Conservation (phyloP, 495 filamentous ascomycete genomes). For the Xylaria nigripes region DNA sequence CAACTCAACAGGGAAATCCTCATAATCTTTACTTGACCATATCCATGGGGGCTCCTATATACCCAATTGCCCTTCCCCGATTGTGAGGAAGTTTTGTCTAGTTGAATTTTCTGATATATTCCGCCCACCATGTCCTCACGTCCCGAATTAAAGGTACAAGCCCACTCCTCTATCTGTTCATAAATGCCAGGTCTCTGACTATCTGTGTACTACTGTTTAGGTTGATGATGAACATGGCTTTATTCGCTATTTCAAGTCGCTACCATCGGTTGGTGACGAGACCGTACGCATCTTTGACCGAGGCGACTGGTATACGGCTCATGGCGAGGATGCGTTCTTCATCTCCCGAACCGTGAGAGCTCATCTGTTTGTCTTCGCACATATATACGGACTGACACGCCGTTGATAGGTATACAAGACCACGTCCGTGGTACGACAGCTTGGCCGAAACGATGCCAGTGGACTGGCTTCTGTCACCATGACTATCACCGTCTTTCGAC, state of each 20-base stretch:
- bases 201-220: conserved; percentile 32
- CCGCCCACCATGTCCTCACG: conserved; percentile 66
- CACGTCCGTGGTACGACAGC: conserved; percentile 83
- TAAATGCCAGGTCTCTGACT: neutral
- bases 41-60: neutral
- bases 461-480: conserved; percentile 89
- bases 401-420: conserved; percentile 70
- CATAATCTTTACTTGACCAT: neutral
- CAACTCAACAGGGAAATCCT: neutral
- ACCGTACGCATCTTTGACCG: conserved; percentile 87
- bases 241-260: conserved; percentile 83
- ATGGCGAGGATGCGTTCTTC: conserved; percentile 86
- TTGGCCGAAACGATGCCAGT: conserved; percentile 72
- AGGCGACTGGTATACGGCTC: conserved; percentile 90
- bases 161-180: neutral
- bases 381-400: conserved; percentile 32
- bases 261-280: conserved; percentile 60
- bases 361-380: conserved; percentile 11
- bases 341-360: conserved; percentile 65
- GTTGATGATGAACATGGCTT: conserved; percentile 95
- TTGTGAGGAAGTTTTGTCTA: neutral
- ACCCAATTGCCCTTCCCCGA: neutral
- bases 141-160: conserved; percentile 77
- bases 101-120: neutral
- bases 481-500: conserved; percentile 86